phyloP scores from a whole-genome alignment of 768 basidiomycete species.

The Psilocybe cyanescens region DNA sequence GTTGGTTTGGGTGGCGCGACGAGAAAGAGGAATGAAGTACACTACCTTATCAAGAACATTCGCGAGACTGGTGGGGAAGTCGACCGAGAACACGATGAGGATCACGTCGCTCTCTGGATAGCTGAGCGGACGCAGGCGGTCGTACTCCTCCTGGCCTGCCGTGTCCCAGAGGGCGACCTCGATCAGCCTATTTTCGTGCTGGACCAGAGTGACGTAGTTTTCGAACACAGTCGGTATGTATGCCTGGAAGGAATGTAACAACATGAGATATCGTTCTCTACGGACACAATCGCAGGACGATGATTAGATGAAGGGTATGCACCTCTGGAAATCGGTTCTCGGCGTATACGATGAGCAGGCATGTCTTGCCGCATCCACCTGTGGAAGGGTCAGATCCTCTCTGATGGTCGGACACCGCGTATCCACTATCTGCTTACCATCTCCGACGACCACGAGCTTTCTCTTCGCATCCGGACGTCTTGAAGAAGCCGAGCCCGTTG shows the following conservation, averaged over 20 bases:
- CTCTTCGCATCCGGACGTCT: slow-evolving; percentile 80
- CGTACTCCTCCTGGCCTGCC: slow-evolving; percentile 97
- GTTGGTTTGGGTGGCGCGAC: slow-evolving; percentile 1
- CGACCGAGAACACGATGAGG: slow-evolving; percentile 92
- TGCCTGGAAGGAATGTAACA: slow-evolving; percentile 49
- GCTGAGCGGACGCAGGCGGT: slow-evolving; percentile 82
- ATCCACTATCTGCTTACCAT: slow-evolving; percentile 56
- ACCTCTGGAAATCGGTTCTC: slow-evolving; percentile 97
- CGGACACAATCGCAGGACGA: slow-evolving; percentile 12
- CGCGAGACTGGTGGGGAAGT: slow-evolving; percentile 88
- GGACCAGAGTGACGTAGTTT: slow-evolving; percentile 88
- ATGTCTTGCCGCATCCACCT: slow-evolving; percentile 93
- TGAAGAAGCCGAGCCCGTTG: slow-evolving; percentile 31
- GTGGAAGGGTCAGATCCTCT: slow-evolving; percentile 8
- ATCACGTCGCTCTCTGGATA: slow-evolving; percentile 92
- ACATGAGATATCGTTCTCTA: no score
- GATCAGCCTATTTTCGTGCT: slow-evolving; percentile 86
- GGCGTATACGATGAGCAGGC: slow-evolving; percentile 94
- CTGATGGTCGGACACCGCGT: not conserved
- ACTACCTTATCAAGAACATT: slow-evolving; percentile 89
- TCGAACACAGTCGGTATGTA: slow-evolving; percentile 95
- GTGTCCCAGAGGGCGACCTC: slow-evolving; percentile 99
- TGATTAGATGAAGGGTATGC: slow-evolving; percentile 20
- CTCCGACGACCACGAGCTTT: slow-evolving; percentile 88
- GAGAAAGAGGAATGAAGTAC: slow-evolving; percentile 25